Conservation (phyloP, 257 asterid genomes). For the Solanum commersonii region DNA sequence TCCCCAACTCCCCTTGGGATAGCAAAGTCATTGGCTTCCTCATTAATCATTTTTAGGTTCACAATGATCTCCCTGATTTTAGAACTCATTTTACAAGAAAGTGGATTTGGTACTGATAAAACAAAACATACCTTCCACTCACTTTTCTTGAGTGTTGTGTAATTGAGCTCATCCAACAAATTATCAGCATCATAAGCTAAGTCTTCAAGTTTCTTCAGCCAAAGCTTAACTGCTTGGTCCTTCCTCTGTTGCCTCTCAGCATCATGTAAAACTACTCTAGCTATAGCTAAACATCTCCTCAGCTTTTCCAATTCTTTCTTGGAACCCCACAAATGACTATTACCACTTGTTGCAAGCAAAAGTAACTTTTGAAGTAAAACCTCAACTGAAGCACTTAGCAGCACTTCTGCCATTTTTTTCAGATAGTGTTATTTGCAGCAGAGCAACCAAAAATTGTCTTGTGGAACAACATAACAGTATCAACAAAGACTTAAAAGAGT, state of each 20-base stretch:
- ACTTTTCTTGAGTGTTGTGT: neutral
- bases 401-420: neutral
- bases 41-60: neutral
- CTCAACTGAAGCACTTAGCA: neutral
- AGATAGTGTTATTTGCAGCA: neutral
- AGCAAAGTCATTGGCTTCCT: neutral
- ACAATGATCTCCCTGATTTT: slow-evolving; percentile 1
- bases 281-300: neutral
- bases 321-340: neutral
- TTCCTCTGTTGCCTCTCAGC: neutral
- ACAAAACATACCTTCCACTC: neutral
- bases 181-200: slow-evolving; percentile 5
- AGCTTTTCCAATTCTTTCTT: neutral
- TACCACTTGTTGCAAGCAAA: neutral
- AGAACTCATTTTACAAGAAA: neutral
- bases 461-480: too few species aligned
- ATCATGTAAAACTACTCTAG: neutral
- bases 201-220: slow-evolving; percentile 10
- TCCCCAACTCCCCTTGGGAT: neutral
- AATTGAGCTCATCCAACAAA: slow-evolving; percentile 17
- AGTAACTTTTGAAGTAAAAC: neutral
- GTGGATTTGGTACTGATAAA: neutral
- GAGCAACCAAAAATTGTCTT: too few species aligned
- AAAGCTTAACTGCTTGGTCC: neutral
- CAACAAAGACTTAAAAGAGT: too few species aligned